phyloP scores from a whole-genome alignment of 768 basidiomycete genomes.

The Termitomyces sp. region DNA sequence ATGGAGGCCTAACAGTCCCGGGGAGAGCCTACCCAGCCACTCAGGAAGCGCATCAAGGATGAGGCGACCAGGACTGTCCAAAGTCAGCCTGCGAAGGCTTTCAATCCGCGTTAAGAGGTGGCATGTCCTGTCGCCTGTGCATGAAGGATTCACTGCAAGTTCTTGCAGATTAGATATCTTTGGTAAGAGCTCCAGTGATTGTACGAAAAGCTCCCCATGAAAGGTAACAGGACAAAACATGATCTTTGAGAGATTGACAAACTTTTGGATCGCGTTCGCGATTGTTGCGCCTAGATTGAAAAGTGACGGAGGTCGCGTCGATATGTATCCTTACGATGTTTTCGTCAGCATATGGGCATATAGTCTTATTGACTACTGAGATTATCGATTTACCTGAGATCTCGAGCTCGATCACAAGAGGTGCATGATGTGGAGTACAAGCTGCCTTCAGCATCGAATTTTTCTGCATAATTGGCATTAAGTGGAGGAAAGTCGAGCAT shows the following conservation, averaged over 20 bases:
- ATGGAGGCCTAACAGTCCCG: slow-evolving; percentile 35
- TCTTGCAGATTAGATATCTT: slow-evolving; percentile 20
- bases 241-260: slow-evolving; percentile 31
- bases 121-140: slow-evolving; percentile 28
- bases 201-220: slow-evolving; percentile 31
- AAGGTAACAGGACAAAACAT: slow-evolving; percentile 31
- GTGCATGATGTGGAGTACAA: slow-evolving; percentile 34
- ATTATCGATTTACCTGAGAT: slow-evolving; percentile 36
- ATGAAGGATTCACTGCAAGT: slow-evolving; percentile 35
- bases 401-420: slow-evolving; percentile 39
- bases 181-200: slow-evolving; percentile 23
- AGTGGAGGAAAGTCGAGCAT: neutral
- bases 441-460: slow-evolving; percentile 39
- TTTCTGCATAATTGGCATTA: slow-evolving; percentile 19
- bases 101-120: slow-evolving; percentile 26
- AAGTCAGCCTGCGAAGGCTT: slow-evolving; percentile 28
- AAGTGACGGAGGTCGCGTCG: slow-evolving; percentile 26
- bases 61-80: slow-evolving; percentile 36
- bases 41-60: slow-evolving; percentile 40
- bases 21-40: slow-evolving; percentile 38
- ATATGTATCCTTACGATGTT: slow-evolving; percentile 18
- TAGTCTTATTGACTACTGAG: too few species aligned
- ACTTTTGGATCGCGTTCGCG: slow-evolving; percentile 26
- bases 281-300: slow-evolving; percentile 28
- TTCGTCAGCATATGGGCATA: slow-evolving; percentile 2